phyloP scores from a whole-genome alignment of 768 basidiomycete genomes.

The Agaricus blazei region DNA sequence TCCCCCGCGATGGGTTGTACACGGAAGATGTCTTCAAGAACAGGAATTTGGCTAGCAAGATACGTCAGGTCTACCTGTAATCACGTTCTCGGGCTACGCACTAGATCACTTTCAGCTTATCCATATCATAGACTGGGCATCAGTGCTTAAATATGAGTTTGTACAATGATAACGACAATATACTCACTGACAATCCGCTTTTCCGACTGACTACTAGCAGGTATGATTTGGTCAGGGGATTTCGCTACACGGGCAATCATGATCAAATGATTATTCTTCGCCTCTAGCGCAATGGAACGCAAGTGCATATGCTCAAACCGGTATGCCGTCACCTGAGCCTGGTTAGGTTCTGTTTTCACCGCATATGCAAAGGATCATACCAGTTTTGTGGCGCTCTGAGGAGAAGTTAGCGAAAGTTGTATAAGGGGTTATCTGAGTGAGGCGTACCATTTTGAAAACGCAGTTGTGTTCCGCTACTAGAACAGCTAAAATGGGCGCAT shows the following conservation, averaged over 20 bases:
- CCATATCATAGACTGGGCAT: slow-evolving; percentile 7
- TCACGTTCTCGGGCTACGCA: background rate
- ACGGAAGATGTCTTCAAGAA: slow-evolving; percentile 2
- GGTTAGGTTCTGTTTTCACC: background rate
- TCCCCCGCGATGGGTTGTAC: slow-evolving; percentile 1
- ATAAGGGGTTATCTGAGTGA: background rate
- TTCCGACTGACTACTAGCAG: slow-evolving; percentile 6
- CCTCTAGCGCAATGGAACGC: background rate
- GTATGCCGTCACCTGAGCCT: slow-evolving; percentile 2
- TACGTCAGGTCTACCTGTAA: background rate
- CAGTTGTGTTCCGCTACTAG: slow-evolving; percentile 4
- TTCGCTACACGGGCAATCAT: slow-evolving; percentile 4
- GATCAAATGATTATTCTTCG: slow-evolving; percentile 1
- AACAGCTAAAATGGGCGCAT: background rate
- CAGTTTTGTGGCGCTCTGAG: background rate
- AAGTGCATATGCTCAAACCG: slow-evolving; percentile 2
- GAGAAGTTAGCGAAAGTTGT: background rate
- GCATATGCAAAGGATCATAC: background rate
- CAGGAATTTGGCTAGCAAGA: background rate
- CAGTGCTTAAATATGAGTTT: no score
- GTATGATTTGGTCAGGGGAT: slow-evolving; percentile 4
- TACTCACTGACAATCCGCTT: slow-evolving; percentile 7
- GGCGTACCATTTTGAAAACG: slow-evolving; percentile 2
- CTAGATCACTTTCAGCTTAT: slow-evolving; percentile 2
- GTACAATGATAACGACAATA: background rate